Evolutionary conservation across 2,329 filamentous ascomycete genomes (phyloP).

Genomic region (Penicillium sclerotiorum): DNA sequence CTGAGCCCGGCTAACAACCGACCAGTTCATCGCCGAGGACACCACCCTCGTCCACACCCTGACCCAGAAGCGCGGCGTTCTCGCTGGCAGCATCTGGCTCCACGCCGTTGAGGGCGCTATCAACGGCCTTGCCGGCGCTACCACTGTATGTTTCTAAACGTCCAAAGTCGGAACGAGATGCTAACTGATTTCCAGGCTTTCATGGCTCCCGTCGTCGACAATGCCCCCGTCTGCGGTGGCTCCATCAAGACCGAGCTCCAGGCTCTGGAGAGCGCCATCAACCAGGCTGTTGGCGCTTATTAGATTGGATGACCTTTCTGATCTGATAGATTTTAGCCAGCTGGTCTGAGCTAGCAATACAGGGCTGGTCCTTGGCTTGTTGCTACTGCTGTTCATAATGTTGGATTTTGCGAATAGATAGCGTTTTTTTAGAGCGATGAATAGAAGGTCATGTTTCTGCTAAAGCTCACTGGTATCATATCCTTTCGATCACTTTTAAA

Average conservation of each 20-base stretch:
- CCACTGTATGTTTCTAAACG: background rate
- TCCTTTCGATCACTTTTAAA: too few relatives aligned
- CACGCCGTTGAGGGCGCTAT: background rate
- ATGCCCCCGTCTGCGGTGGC: conserved; percentile 4
- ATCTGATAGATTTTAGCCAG: background rate
- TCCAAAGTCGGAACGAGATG: background rate
- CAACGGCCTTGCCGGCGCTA: background rate
- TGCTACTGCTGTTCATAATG: background rate
- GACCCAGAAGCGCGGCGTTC: background rate
- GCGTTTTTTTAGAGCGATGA: background rate
- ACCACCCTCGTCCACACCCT: background rate
- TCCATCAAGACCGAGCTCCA: background rate
- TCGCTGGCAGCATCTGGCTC: background rate
- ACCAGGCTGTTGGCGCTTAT: background rate
- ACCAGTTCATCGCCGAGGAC: conserved; percentile 1
- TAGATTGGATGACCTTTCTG: background rate
- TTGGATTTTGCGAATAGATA: background rate
- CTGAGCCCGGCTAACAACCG: background rate
- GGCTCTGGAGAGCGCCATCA: background rate
- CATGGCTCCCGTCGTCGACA: background rate
- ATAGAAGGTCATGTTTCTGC: too few relatives aligned
- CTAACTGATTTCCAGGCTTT: conserved; percentile 1
- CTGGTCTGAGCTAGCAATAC: background rate
- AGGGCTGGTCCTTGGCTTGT: background rate
- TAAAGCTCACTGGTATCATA: too few relatives aligned